These are phyloP conservation scores for Penicillium rolfsii DNA, from an alignment of 2,329 filamentous ascomycete species.

Conservation along the genomic window DNA sequence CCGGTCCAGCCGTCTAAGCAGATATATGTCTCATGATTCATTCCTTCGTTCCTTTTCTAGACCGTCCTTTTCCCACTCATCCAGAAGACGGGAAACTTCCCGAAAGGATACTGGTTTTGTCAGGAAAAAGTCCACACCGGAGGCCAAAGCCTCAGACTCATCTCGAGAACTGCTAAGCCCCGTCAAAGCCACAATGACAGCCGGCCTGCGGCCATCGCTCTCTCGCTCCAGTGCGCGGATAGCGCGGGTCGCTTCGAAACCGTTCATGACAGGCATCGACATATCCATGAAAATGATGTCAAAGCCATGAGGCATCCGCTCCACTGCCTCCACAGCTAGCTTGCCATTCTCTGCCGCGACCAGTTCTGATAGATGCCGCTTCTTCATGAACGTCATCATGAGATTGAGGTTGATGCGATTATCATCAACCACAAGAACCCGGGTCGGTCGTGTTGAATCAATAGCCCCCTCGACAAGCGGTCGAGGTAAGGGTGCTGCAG, in stretches of 20 bases:
- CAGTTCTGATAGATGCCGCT: conserved; percentile 39
- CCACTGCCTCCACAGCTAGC: conserved; percentile 47
- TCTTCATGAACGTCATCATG: conserved; percentile 49
- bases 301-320: conserved; percentile 39
- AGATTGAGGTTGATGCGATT: conserved; percentile 52
- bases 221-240: conserved; percentile 50
- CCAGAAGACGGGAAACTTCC: conserved; percentile 46
- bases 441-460: conserved; percentile 21
- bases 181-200: conserved; percentile 51
- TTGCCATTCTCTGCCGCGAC: conserved; percentile 49
- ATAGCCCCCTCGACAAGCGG: conserved; percentile 20
- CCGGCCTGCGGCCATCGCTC: conserved; percentile 33
- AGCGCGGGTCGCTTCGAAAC: conserved; percentile 52
- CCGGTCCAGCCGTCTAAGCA: neutral
- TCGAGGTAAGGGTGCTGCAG: conserved; percentile 16
- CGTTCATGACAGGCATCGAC: conserved; percentile 54
- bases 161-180: conserved; percentile 50
- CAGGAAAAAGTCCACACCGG: conserved; percentile 52
- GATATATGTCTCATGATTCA: neutral
- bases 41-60: conserved; percentile 19
- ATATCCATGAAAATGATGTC: conserved; percentile 56
- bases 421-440: conserved; percentile 51
- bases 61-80: conserved; percentile 36
- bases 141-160: conserved; percentile 47
- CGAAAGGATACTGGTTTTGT: conserved; percentile 53